Conservation (phyloP, 2,329 filamentous ascomycete species). For the Pseudogymnoascus sp. region DNA sequence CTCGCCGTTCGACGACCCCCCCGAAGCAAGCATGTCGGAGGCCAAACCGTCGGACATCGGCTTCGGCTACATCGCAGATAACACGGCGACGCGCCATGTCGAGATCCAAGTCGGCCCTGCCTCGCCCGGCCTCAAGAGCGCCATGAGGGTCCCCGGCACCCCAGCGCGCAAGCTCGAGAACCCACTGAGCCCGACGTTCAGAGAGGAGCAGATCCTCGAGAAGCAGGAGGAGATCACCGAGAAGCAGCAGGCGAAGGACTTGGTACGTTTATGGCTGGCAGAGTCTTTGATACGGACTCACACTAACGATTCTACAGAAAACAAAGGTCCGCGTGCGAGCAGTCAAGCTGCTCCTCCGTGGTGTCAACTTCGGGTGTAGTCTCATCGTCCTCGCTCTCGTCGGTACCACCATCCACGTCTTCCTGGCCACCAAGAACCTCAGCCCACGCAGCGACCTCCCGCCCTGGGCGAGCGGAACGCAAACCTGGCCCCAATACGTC, state of each 20-base stretch:
- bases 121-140: conserved; percentile 73
- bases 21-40: conserved; percentile 46
- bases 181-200: conserved; percentile 83
- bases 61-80: conserved; percentile 76
- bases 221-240: conserved; percentile 75
- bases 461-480: conserved; percentile 72
- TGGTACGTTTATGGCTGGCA: conserved; percentile 52
- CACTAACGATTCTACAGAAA: conserved; percentile 55
- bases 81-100: conserved; percentile 44
- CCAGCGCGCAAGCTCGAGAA: conserved; percentile 64
- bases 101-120: conserved; percentile 60
- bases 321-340: conserved; percentile 84
- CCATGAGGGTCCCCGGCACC: conserved; percentile 78
- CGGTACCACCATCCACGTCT: conserved; percentile 79
- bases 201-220: conserved; percentile 78
- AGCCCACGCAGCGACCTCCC: conserved; percentile 72
- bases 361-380: conserved; percentile 94
- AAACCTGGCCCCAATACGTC: conserved; percentile 81
- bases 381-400: conserved; percentile 90
- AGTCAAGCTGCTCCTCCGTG: conserved; percentile 90
- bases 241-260: conserved; percentile 75
- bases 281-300: not conserved
- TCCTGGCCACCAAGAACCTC: conserved; percentile 74
- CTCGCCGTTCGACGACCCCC: conserved; percentile 52
- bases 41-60: conserved; percentile 77